A percentile compares a stretch with the other conserved stretches of the same genome.
These are phyloP conservation scores for Fraxinus pennsylvanica DNA, from an alignment of 257 asterid genomes.

Conservation along the genomic window DNA sequence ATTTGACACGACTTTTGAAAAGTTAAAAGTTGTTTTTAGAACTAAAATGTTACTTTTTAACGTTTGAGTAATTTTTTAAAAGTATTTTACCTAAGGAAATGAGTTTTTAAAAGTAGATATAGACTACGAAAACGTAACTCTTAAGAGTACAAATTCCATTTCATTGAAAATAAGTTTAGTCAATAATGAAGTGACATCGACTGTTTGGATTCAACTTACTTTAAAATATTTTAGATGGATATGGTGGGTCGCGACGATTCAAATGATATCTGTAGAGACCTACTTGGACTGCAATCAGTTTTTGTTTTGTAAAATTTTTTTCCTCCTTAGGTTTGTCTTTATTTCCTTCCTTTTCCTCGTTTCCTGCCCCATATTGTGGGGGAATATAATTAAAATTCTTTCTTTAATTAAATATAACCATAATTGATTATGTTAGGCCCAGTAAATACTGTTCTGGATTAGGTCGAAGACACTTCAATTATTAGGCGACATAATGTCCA, in stretches of 20 bases:
- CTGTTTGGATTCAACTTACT: background rate
- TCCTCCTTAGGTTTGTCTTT: background rate
- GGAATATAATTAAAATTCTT: background rate
- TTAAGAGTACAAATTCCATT: no score
- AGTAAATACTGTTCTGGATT: conserved; percentile 21
- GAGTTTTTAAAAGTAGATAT: no score
- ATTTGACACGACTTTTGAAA: no score
- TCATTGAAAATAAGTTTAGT: background rate
- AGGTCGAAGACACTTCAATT: conserved; percentile 26
- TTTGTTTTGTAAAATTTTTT: background rate
- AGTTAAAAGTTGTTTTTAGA: no score
- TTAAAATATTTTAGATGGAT: background rate
- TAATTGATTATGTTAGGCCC: background rate
- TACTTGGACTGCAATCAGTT: background rate
- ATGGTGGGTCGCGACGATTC: background rate
- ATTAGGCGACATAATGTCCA: conserved; percentile 21
- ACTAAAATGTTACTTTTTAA: no score
- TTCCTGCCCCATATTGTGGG: background rate
- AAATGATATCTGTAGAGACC: background rate
- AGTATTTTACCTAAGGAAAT: no score
- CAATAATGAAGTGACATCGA: background rate
- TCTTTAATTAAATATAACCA: background rate
- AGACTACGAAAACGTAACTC: no score
- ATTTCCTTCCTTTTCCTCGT: background rate
- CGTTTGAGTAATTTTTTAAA: no score